Base-by-base conservation (phyloP, 257 asterid species). In the Gynochthodes officinalis region DNA sequence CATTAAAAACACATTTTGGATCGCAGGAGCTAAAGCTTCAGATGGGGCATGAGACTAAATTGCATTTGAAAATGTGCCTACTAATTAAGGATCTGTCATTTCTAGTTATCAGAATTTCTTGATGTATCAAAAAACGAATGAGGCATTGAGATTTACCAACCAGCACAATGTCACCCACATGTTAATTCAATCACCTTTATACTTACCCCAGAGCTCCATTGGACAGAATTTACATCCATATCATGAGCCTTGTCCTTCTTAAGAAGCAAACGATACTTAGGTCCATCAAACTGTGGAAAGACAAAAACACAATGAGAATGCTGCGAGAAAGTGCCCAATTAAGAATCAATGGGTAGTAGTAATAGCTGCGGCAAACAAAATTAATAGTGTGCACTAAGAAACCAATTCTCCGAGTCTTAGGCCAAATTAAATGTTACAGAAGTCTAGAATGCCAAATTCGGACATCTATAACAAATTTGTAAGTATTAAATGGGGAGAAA, bases 241-340 rank as follows among this genome's bases (percentile, higher is more conserved):
- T 88, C 95, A 83, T 90, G 99, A 72, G 98, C 96, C 82, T 87
- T 92, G 71, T 79, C 92, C 84, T 91, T 88, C 87, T 83, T 91
- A 75, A 88, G 71, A 77, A 94, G 88, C 84, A 91, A 75, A 71
- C 75, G 85, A 84, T 88, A 94, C 68, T 81, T 71, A 66, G 95
- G 89, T 78, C 75, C 93, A 81, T 84, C 96, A 70, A 33, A 84
- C 94, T 94, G 86, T 57, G 30, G 71, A 33, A 75, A 69, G 74
- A 64, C 60, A 73, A 69, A 62, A 61, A 52, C 40, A 15, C 25
- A 23, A 46, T n/a, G 70, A 58, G 54, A 49, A 49, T 49, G 21
- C 19, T 43, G 37, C 28, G 11, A 67, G 14, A 55, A 42, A 37
- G 14, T 55, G 32, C 15, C 23, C 63, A 25, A 46, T 28, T 49